Base-by-base conservation (phyloP, 2,329 filamentous ascomycete species). In the Chaetothyriales sp. region DNA sequence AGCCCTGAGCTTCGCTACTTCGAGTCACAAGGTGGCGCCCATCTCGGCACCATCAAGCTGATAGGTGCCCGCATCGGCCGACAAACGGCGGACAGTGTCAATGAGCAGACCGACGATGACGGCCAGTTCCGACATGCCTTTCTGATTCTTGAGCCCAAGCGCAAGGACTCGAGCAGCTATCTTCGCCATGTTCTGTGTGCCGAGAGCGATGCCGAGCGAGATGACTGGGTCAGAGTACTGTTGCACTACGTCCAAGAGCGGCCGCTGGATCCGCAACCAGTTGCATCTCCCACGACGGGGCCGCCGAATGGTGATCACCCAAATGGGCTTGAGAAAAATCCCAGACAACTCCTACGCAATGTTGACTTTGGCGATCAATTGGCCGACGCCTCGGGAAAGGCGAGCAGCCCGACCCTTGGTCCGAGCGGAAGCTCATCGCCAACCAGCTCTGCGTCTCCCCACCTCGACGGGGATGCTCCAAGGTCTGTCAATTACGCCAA, bases 81-180 rank as follows among this genome's bases (percentile, higher is more conserved):
- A 65, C 92, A 96, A 64, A 65, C 62, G 9, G 52, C 58, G 18
- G 49, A 39, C 15, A 58, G 55, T 19, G 48, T 54, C 1, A 62
- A 68, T 61, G 66, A 67, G 44, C 74, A 79, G 18, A 87, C 93
- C 44, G 88, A 95, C 50, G 70, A 79, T 46, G 92, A 96, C 53
- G 93, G 93, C 62, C 87, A 96, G 65, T 98, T 95, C 64, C 84
- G 92, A 5, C 92, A 98, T 68, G 92, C 92, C 0, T 98, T 98
- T 69, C 73, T 96, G 45, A 85, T 98, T 49, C 66, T 96, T 49
- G 92, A 98, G 63, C 90, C 90, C 1, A 98, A 98, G 72, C 87
- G 88, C 66, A 96, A 95, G 67, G 92, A 98, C 63, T 88, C 88
- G 0, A 81, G 76, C 19, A 88, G 84, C 58, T 77, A 90, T 49